Conservation (phyloP, 495 filamentous ascomycete species). For the Aspergillus asperescens region DNA sequence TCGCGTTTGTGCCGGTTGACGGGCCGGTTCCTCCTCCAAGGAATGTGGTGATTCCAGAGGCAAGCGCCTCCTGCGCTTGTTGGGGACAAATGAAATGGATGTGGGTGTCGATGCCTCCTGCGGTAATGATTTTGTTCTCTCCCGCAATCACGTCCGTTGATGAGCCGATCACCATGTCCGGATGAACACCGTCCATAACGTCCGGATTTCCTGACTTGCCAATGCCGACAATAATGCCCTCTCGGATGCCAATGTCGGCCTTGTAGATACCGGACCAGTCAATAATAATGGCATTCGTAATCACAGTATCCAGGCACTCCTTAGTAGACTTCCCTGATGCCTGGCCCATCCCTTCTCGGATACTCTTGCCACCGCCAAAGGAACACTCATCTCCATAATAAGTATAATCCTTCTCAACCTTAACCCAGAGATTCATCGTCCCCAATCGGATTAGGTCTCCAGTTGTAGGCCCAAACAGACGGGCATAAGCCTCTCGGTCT, state of each 20-base stretch:
- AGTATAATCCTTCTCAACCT: conserved; percentile 83
- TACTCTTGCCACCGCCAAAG: conserved; percentile 92
- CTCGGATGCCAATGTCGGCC: conserved; percentile 91
- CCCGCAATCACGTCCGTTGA: conserved; percentile 96
- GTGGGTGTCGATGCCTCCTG: conserved; percentile 87
- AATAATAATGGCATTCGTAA: conserved; percentile 88
- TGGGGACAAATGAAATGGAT: conserved; percentile 98
- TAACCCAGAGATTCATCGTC: conserved; percentile 83
- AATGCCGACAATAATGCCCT: conserved; percentile 83
- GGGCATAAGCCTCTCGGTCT: conserved; percentile 69
- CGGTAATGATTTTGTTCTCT: conserved; percentile 88
- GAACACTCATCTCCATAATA: conserved; percentile 89
- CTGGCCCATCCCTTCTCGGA: conserved; percentile 96
- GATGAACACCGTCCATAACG: conserved; percentile 84
- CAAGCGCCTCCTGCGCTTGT: conserved; percentile 79
- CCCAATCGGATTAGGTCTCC: conserved; percentile 81
- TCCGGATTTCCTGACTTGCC: conserved; percentile 97
- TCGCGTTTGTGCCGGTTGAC: conserved; percentile 90
- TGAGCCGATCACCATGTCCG: conserved; percentile 74
- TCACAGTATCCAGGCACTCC: conserved; percentile 76
- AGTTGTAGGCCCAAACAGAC: conserved; percentile 90
- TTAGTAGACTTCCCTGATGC: conserved; percentile 66
- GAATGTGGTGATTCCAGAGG: conserved; percentile 87
- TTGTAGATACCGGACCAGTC: conserved; percentile 95
- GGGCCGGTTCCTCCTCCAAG: conserved; percentile 94